Conservation (phyloP, 352 stramenopile species). For the Globisporangium viniferum region DNA sequence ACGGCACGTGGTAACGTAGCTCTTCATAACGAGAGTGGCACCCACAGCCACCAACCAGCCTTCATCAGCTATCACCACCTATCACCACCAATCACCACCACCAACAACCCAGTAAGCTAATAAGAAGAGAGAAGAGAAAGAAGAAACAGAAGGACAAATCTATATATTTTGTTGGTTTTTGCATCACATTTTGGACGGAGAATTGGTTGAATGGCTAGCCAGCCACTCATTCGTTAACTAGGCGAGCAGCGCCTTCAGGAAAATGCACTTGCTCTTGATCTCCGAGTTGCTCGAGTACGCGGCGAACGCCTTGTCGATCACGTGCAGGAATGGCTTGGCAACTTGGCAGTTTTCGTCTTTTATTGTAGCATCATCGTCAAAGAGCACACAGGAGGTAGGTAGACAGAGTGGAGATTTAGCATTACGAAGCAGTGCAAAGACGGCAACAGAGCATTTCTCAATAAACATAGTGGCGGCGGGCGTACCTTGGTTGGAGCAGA, state of each 20-base stretch:
- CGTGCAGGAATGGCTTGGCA: slow-evolving; percentile 38
- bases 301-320: slow-evolving; percentile 46
- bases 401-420: not conserved
- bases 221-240: slow-evolving; percentile 7
- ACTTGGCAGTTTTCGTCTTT: slow-evolving; percentile 57
- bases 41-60: slow-evolving; percentile 5
- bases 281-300: slow-evolving; percentile 48
- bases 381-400: not conserved
- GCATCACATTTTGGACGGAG: not conserved
- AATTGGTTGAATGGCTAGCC: not conserved
- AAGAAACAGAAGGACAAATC: slow-evolving; percentile 9
- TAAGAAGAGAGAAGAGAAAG: not conserved
- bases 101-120: slow-evolving; percentile 18
- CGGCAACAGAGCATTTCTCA: too few relatives aligned
- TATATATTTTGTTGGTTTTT: slow-evolving; percentile 26
- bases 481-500: slow-evolving; percentile 74
- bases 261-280: slow-evolving; percentile 65
- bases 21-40: slow-evolving; percentile 8
- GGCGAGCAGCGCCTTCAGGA: slow-evolving; percentile 57
- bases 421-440: too few relatives aligned
- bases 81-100: too few relatives aligned
- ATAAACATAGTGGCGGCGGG: not conserved
- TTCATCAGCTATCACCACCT: too few relatives aligned
- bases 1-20: slow-evolving; percentile 31
- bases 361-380: not conserved